phyloP scores from a whole-genome alignment of 306 rosid species.

The Luffa aegyptiaca region DNA sequence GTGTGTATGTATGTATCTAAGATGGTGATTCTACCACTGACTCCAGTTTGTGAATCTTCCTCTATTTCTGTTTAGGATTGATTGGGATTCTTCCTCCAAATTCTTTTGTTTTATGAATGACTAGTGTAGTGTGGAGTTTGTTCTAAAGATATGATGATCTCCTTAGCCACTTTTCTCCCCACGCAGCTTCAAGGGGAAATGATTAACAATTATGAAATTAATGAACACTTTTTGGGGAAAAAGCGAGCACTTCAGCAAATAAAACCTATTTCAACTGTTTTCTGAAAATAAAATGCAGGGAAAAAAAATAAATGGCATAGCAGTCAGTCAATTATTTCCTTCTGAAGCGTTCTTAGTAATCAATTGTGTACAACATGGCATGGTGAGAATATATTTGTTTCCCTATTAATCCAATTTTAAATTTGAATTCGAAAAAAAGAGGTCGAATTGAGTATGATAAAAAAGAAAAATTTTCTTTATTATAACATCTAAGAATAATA shows the following conservation, averaged over 20 bases:
- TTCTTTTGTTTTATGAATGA: not conserved
- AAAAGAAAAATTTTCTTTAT: too few species aligned
- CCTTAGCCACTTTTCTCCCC: not conserved
- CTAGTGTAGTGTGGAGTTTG: not conserved
- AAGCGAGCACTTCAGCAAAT: not conserved
- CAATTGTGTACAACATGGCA: not conserved
- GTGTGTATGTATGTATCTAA: not conserved
- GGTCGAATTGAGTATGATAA: too few species aligned
- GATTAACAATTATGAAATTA: not conserved
- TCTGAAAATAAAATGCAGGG: not conserved
- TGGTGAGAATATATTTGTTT: not conserved
- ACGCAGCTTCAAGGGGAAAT: not conserved
- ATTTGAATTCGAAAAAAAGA: not conserved
- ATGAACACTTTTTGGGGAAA: not conserved
- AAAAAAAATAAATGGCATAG: too few species aligned
- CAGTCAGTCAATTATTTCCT: too few species aligned
- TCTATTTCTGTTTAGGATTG: not conserved
- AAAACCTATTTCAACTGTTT: not conserved
- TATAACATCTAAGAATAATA: too few species aligned
- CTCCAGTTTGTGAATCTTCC: not conserved
- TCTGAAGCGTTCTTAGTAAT: not conserved
- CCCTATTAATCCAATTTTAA: not conserved
- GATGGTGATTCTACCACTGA: not conserved
- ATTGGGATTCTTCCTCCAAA: not conserved
- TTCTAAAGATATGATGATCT: not conserved